These are phyloP conservation scores for Coemansia sp. DNA, from an alignment of 192 early-diverging fungal genomes.

Conservation along the genomic window DNA sequence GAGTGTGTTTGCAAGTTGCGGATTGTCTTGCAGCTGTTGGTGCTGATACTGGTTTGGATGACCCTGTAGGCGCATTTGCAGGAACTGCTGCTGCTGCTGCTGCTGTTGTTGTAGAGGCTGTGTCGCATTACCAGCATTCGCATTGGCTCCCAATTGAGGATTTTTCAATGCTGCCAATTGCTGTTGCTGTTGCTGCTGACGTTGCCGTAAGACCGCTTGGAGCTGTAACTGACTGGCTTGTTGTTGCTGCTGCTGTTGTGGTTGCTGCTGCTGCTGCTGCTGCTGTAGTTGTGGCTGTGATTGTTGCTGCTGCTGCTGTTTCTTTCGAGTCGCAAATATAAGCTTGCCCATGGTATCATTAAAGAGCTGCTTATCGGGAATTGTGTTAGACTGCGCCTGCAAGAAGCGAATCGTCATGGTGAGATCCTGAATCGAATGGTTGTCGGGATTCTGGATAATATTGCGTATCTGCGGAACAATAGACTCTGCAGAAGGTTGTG, in stretches of 20 bases:
- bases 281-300: slow-evolving; percentile 21
- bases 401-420: slow-evolving; percentile 18
- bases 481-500: slow-evolving; percentile 4
- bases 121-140: background rate
- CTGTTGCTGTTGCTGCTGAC: slow-evolving; percentile 13
- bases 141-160: background rate
- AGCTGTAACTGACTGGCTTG: slow-evolving; percentile 9
- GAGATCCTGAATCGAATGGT: slow-evolving; percentile 26
- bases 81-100: slow-evolving; percentile 23
- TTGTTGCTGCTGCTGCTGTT: slow-evolving; percentile 21
- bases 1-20: slow-evolving; percentile 21
- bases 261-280: slow-evolving; percentile 24
- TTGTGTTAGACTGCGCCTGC: slow-evolving; percentile 13
- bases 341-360: slow-evolving; percentile 14
- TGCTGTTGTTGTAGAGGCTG: slow-evolving; percentile 16
- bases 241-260: slow-evolving; percentile 7
- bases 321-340: slow-evolving; percentile 13
- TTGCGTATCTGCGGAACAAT: slow-evolving; percentile 19
- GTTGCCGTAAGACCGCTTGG: slow-evolving; percentile 7
- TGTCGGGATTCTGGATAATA: slow-evolving; percentile 27
- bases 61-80: slow-evolving; percentile 25
- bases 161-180: background rate
- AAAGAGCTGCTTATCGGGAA: slow-evolving; percentile 11
- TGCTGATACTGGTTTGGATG: slow-evolving; percentile 23
- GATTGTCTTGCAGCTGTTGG: slow-evolving; percentile 18